phyloP scores from a whole-genome alignment of 345 rosid species.

The Gossypium anomalum region DNA sequence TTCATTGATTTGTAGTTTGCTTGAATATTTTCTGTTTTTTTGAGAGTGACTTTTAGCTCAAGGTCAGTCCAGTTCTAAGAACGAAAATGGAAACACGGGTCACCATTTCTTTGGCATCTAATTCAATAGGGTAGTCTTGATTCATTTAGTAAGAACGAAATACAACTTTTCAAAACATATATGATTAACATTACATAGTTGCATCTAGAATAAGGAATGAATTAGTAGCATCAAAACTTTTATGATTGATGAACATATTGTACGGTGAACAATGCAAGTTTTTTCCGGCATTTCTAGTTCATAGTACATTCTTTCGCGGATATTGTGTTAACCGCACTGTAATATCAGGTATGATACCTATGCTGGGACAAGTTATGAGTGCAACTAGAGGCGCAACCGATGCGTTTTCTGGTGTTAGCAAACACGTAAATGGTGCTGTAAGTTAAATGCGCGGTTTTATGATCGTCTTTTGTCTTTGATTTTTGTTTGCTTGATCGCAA shows the following conservation, averaged over 20 bases:
- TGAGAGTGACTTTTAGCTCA: no score
- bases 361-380: conserved; percentile 75
- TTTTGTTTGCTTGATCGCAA: neutral
- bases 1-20: neutral
- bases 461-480: neutral
- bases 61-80: no score
- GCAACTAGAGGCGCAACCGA: conserved; percentile 89
- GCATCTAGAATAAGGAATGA: neutral
- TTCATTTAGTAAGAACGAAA: no score
- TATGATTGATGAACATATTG: neutral
- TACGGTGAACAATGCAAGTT: conserved; percentile 6
- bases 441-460: conserved; percentile 22
- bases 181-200: conserved; percentile 1
- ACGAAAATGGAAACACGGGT: no score
- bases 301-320: neutral
- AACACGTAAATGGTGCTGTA: conserved; percentile 66
- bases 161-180: no score
- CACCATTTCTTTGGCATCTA: no score
- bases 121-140: no score
- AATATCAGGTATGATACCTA: conserved; percentile 66
- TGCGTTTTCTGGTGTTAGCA: conserved; percentile 74
- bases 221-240: no score
- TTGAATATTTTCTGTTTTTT: neutral
- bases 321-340: neutral
- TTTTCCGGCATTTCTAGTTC: neutral